Base-by-base conservation (phyloP, 345 rosid species). In the Alliaria petiolata region DNA sequence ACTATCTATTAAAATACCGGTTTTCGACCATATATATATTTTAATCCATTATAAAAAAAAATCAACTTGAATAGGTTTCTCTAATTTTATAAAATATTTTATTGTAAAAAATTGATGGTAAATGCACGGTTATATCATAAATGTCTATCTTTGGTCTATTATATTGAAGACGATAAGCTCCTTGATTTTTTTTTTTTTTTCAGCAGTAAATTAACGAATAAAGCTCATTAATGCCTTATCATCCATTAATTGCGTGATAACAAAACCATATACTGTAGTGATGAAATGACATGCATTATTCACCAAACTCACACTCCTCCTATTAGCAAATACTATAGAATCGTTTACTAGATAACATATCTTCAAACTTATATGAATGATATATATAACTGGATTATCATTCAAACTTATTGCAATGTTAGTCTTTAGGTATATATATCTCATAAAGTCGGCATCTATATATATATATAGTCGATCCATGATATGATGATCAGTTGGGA, bases 401-500 rank as follows among this genome's bases (percentile, higher is more conserved):
- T 65, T 49, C 25, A 19, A 42, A 49, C 38, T 67, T 75, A 75
- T 59, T 67, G 25, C n/a, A 74, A 49, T 39, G 62, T 62, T 71
- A 71, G 46, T 62, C n/a, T 55, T 54, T 54, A 72, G 65, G 56
- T 63, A 10, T 63, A 60, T 38, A 74, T n/a, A 74, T 73, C 43
- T 47, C 67, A 58, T 50, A 60, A 75, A 25, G 25, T 10, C 3
- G 62, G 11, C 30, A 51, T 60, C 57, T 67, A 57, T 57, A 54
- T 35, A 63, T 30, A 73, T 20, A 63, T 35, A 63, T 15, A 54
- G 38, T 62, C 15, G 70, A 46, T 39, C 49, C 39, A 25, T 17
- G 42, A 56, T 8, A 62, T 73, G 30, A 57, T 89, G 30, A 57
- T 89, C 81, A 93, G 75, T 90, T 89, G 31, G 95, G 97, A 73